A percentile compares a stretch with the other conserved stretches of the same genome.
These are phyloP conservation scores for Hypholoma sublateritium DNA, from an alignment of 768 basidiomycete genomes.

Conservation along the genomic window DNA sequence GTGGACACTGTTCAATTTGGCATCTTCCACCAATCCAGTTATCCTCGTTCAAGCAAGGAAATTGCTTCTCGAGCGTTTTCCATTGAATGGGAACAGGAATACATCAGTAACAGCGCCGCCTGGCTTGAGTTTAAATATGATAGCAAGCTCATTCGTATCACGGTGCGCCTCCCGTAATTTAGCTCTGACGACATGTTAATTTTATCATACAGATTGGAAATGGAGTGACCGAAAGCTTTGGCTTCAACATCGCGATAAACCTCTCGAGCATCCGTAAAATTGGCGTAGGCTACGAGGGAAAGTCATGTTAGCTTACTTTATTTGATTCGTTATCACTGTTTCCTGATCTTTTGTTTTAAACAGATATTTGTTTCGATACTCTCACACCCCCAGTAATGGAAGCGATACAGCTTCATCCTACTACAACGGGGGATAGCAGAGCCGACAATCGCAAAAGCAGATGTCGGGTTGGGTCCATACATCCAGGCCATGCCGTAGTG, in stretches of 20 bases:
- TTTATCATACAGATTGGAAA: constrained; percentile 52
- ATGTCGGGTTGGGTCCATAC: constrained; percentile 56
- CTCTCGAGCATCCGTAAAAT: constrained; percentile 62
- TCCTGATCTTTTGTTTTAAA: not conserved
- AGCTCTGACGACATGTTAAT: not conserved
- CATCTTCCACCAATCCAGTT: constrained; percentile 43
- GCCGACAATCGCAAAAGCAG: constrained; percentile 47
- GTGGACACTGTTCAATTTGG: constrained; percentile 71
- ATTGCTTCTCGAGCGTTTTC: constrained; percentile 58
- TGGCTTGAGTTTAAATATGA: constrained; percentile 66
- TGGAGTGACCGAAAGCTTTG: constrained; percentile 45
- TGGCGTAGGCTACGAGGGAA: constrained; percentile 60
- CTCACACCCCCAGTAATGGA: constrained; percentile 66
- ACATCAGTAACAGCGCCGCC: constrained; percentile 43
- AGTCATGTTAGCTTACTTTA: constrained; percentile 52
- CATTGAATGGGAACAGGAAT: constrained; percentile 65
- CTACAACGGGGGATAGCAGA: constrained; percentile 39
- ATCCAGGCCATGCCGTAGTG: constrained; percentile 54
- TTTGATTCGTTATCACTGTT: not conserved
- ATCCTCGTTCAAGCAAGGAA: constrained; percentile 26
- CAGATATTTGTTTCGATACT: constrained; percentile 71
- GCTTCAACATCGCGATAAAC: constrained; percentile 50
- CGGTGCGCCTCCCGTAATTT: constrained; percentile 35
- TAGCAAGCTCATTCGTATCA: constrained; percentile 62
- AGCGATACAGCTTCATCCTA: constrained; percentile 54